Evolutionary conservation across 805 yeast genomes (phyloP).

Genomic region (Yamadazyma olivae): DNA sequence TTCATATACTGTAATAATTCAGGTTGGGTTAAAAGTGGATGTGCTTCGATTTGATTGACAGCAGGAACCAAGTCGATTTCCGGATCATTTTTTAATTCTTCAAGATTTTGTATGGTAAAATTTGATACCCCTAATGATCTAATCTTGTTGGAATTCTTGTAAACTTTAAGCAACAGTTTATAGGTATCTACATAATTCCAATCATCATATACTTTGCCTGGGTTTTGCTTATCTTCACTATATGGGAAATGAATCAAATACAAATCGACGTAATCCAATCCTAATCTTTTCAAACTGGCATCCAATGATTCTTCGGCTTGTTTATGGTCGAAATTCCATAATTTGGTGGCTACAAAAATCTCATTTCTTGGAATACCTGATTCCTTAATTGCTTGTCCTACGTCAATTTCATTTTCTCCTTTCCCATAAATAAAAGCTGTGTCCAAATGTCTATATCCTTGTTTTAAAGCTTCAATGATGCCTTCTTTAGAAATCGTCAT

Average conservation of each 20-base stretch:
- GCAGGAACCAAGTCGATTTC: conserved; percentile 49
- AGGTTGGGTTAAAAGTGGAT: conserved; percentile 80
- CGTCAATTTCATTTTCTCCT: conserved; percentile 53
- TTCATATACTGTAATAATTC: conserved; percentile 58
- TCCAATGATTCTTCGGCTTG: conserved; percentile 16
- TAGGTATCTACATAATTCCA: conserved; percentile 68
- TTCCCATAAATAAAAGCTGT: conserved; percentile 66
- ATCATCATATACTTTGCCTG: conserved; percentile 18
- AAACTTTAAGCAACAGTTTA: conserved; percentile 54
- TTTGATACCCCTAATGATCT: conserved; percentile 69
- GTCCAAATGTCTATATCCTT: conserved; percentile 75
- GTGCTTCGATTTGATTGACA: conserved; percentile 77
- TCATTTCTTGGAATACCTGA: conserved; percentile 74
- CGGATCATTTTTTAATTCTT: conserved; percentile 66
- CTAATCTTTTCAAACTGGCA: conserved; percentile 41
- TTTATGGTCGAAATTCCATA: conserved; percentile 71
- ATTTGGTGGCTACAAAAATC: conserved; percentile 71
- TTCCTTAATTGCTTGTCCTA: conserved; percentile 66
- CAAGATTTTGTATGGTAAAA: conserved; percentile 52
- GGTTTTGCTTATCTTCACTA: conserved; percentile 46
- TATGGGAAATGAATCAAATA: conserved; percentile 74
- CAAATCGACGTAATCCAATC: conserved; percentile 54
- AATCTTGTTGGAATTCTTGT: conserved; percentile 53
- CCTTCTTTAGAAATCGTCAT: conserved; percentile 8
- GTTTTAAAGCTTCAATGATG: conserved; percentile 68